Conservation (phyloP, 768 basidiomycete genomes). For the Phylloporus arenicola region DNA sequence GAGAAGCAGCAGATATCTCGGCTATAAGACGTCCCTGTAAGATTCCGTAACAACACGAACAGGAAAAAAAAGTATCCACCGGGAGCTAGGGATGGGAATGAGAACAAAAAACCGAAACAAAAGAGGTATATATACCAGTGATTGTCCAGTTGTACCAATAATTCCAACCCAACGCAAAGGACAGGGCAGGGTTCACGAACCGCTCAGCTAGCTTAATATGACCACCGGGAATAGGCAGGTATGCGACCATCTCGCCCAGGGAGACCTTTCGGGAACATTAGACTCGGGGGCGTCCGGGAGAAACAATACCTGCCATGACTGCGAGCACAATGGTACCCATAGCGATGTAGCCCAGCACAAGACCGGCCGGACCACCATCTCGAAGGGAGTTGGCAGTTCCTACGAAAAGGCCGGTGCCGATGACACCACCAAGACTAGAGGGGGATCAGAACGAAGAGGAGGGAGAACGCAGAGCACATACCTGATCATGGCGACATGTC, state of each 20-base stretch:
- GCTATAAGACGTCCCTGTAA: conserved; percentile 16
- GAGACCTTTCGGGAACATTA: conserved; percentile 41
- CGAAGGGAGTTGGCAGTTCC: conserved; percentile 50
- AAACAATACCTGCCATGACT: conserved; percentile 52
- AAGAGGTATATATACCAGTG: conserved; percentile 10
- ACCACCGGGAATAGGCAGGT: conserved; percentile 71
- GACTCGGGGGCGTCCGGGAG: not conserved
- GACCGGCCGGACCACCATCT: conserved; percentile 66
- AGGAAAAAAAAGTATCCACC: conserved; percentile 12
- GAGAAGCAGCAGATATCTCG: conserved; percentile 45
- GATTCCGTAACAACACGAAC: not conserved
- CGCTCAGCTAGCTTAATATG: conserved; percentile 80
- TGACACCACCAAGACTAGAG: conserved; percentile 55
- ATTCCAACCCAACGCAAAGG: conserved; percentile 52
- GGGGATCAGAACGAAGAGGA: not conserved
- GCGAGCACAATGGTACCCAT: conserved; percentile 67
- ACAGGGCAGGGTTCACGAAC: conserved; percentile 73
- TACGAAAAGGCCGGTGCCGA: conserved; percentile 59
- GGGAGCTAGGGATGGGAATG: conserved; percentile 15
- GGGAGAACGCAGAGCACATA: conserved; percentile 10
- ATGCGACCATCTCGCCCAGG: conserved; percentile 59
- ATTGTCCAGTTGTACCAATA: conserved; percentile 42
- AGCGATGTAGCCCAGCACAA: conserved; percentile 62
- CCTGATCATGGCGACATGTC: conserved; percentile 84
- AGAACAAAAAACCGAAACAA: not conserved